These are phyloP conservation scores for Penicillium sp. DNA, from an alignment of 2,329 filamentous ascomycete species.

Conservation along the genomic window DNA sequence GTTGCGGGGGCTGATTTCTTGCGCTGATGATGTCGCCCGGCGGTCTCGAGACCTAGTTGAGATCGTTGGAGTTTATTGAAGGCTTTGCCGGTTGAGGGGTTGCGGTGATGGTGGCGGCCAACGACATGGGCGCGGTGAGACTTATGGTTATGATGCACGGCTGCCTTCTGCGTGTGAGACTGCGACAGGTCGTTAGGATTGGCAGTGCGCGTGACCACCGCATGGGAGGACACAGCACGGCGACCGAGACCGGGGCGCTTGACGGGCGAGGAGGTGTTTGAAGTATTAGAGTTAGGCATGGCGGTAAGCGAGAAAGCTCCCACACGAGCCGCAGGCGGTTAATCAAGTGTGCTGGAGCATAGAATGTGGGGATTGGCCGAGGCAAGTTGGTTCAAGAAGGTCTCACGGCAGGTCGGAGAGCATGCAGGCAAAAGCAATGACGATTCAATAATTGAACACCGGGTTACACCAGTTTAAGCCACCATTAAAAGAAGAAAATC, in stretches of 20 bases:
- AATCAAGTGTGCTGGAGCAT: slow-evolving; percentile 21
- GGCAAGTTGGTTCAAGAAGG: slow-evolving; percentile 17
- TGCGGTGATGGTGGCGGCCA: slow-evolving; percentile 42
- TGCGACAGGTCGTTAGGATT: slow-evolving; percentile 33
- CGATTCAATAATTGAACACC: slow-evolving; percentile 15
- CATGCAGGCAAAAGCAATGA: slow-evolving; percentile 26
- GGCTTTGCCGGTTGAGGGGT: slow-evolving; percentile 44
- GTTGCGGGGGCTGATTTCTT: slow-evolving; percentile 47
- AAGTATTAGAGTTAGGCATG: slow-evolving; percentile 21
- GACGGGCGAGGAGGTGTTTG: slow-evolving; percentile 37
- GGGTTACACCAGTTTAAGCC: slow-evolving; percentile 6
- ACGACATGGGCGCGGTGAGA: slow-evolving; percentile 44
- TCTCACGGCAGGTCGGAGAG: slow-evolving; percentile 24
- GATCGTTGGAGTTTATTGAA: slow-evolving; percentile 44
- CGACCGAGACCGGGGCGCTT: slow-evolving; percentile 41
- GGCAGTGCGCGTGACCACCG: slow-evolving; percentile 36
- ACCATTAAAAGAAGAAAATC: neutral
- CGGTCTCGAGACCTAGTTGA: slow-evolving; percentile 32
- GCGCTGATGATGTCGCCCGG: slow-evolving; percentile 42
- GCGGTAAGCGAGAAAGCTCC: slow-evolving; percentile 19
- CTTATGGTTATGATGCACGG: slow-evolving; percentile 39
- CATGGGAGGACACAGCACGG: slow-evolving; percentile 41
- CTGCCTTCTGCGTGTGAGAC: slow-evolving; percentile 32
- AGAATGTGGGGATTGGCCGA: slow-evolving; percentile 28
- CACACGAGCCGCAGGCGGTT: slow-evolving; percentile 18